Conservation (phyloP, 306 rosid species). For the Pterocarpus macrocarpus region DNA sequence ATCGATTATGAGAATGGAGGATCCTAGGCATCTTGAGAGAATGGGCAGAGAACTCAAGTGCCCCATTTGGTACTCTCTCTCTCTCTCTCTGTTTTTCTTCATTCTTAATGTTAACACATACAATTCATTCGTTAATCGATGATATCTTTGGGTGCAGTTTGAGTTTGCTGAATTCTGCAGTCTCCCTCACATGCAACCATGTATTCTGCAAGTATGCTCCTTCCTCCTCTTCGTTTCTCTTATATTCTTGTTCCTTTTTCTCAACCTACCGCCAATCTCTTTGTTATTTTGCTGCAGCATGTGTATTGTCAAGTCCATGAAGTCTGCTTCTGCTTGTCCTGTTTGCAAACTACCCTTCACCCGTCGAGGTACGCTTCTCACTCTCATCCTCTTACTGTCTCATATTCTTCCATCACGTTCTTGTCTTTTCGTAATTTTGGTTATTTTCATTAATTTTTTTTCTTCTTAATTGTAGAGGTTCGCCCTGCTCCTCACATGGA, state of each 20-base stretch:
- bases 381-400: neutral
- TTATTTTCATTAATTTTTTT: neutral
- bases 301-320: conserved; percentile 81
- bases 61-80: conserved; percentile 76
- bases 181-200: conserved; percentile 86
- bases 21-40: conserved; percentile 59
- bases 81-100: neutral
- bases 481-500: conserved; percentile 94
- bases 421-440: neutral
- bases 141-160: conserved; percentile 51
- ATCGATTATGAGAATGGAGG: conserved; percentile 50
- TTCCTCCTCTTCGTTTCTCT: neutral
- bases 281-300: conserved; percentile 55
- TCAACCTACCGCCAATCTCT: too few relatives aligned
- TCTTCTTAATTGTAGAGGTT: conserved; percentile 63
- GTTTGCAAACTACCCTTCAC: conserved; percentile 86
- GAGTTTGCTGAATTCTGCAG: conserved; percentile 70
- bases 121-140: neutral
- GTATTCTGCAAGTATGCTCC: conserved; percentile 85
- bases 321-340: conserved; percentile 76
- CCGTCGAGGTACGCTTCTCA: conserved; percentile 69
- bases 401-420: neutral
- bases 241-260: neutral
- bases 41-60: conserved; percentile 93
- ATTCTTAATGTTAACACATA: neutral